Evolutionary conservation across 2,329 filamentous ascomycete genomes (phyloP).

Genomic region (Hypomyces rosellus): DNA sequence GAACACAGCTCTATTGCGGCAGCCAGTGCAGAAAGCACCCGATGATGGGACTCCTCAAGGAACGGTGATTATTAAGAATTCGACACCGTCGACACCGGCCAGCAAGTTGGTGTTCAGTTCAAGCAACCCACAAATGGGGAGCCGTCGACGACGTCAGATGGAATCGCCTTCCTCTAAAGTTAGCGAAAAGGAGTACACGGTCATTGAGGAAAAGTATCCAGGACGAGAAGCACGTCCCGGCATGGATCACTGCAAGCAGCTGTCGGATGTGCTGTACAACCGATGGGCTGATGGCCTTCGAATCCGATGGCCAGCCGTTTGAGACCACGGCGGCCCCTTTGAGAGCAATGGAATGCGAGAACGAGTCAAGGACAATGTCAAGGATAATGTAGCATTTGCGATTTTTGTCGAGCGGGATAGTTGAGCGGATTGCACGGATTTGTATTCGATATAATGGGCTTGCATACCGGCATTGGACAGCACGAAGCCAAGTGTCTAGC

Average conservation of each 20-base stretch:
- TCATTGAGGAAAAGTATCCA: conserved; percentile 47
- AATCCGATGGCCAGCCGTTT: conserved; percentile 54
- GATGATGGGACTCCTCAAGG: conserved; percentile 43
- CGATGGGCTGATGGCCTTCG: conserved; percentile 84
- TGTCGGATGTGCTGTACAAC: conserved; percentile 84
- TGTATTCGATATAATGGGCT: conserved; percentile 14
- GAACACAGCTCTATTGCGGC: conserved; percentile 39
- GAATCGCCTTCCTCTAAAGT: conserved; percentile 36
- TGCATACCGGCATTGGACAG: conserved; percentile 17
- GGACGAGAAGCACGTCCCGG: conserved; percentile 54
- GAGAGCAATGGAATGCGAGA: too few species aligned
- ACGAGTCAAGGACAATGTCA: background rate
- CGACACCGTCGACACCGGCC: conserved; percentile 34
- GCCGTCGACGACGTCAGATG: conserved; percentile 62
- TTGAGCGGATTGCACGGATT: conserved; percentile 14
- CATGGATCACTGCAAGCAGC: conserved; percentile 86
- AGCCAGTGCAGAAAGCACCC: conserved; percentile 34
- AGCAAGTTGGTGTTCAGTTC: conserved; percentile 70
- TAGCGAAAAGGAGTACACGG: conserved; percentile 42
- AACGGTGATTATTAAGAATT: conserved; percentile 53
- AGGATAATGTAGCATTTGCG: background rate
- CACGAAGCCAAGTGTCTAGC: background rate
- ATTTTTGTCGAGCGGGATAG: conserved; percentile 11
- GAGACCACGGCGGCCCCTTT: background rate
- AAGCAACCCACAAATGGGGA: conserved; percentile 79